Base-by-base conservation (phyloP, 257 asterid genomes). In the Ilex asprella region DNA sequence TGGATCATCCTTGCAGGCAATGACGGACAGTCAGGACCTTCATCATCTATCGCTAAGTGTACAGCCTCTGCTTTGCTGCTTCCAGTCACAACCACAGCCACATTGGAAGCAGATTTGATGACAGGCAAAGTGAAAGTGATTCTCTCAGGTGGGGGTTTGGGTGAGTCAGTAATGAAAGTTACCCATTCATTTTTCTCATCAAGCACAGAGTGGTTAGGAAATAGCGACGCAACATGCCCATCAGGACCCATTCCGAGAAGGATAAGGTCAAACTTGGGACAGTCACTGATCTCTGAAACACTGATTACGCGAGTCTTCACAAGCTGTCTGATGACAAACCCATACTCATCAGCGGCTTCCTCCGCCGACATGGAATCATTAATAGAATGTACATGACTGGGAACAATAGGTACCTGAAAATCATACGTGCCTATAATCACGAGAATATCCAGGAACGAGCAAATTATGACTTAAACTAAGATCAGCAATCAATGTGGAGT, bases 271-370 rank as follows among this genome's bases (percentile, higher is more conserved):
- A 85, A 85, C 62, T 73, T 82, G 12, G 94, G 94, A 56, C 89
- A 78, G 73, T 82, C 94, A 7, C 81, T 70, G 41, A 76, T 63
- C 27, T 72, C 84, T 14, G 85, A 85, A 5, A 65, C 87, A 2
- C 78, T 68, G 71, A 92, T 77, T 62, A 84, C 78, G 5, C 98
- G 95, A 27, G 93, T 81, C 85, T 75, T 84, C 57, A 89, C 95
- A 1, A 83, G 95, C 75, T 89, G 98, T 59, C 96, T 63, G 74
- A 89, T 86, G 63, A 84, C 83, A 70, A 88, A 92, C 71, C 83
- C 95, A 10, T 92, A 92, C 57, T 80, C 95, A 75, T 81, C 86
- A 0, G 98, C 95, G 5, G 98, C 98, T 65, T 89, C 83, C 61
- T 86, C 95, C 30, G 97, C 95, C 6, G 95, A 73, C 55, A 80